phyloP scores from a whole-genome alignment of 352 stramenopile genomes.

The Phytophthora constricta region DNA sequence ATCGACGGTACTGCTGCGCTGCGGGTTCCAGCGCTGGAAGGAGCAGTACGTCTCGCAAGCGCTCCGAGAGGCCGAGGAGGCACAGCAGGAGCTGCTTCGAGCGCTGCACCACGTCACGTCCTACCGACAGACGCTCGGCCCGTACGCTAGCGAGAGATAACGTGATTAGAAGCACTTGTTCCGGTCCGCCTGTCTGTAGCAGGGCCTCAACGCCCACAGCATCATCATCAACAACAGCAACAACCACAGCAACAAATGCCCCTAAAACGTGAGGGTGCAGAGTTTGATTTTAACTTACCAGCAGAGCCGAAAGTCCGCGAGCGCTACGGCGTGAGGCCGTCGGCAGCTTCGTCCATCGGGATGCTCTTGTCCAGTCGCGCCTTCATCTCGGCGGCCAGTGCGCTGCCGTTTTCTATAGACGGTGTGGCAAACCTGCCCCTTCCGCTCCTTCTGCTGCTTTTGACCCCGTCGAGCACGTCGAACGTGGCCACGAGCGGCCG shows the following conservation, averaged over 20 bases:
- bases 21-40: slow-evolving; percentile 59
- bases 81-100: slow-evolving; percentile 52
- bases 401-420: slow-evolving; percentile 30
- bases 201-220: no score
- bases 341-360: slow-evolving; percentile 29
- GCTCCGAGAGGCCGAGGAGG: slow-evolving; percentile 47
- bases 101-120: slow-evolving; percentile 46
- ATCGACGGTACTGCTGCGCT: slow-evolving; percentile 23
- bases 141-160: slow-evolving; percentile 21
- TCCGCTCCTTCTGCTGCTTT: slow-evolving; percentile 3
- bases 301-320: background rate
- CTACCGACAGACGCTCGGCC: slow-evolving; percentile 47
- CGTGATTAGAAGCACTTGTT: no score
- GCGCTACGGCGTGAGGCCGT: slow-evolving; percentile 36
- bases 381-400: slow-evolving; percentile 33
- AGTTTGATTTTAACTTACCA: background rate
- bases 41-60: slow-evolving; percentile 49
- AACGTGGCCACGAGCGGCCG: slow-evolving; percentile 73
- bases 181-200: no score
- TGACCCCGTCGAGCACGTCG: slow-evolving; percentile 40
- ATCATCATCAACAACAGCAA: no score
- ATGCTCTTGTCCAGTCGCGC: slow-evolving; percentile 19
- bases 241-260: background rate
- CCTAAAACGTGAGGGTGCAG: background rate
- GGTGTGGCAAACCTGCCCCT: background rate